Evolutionary conservation across 768 basidiomycete genomes (phyloP).

Genomic region (Lyophyllum semitale): DNA sequence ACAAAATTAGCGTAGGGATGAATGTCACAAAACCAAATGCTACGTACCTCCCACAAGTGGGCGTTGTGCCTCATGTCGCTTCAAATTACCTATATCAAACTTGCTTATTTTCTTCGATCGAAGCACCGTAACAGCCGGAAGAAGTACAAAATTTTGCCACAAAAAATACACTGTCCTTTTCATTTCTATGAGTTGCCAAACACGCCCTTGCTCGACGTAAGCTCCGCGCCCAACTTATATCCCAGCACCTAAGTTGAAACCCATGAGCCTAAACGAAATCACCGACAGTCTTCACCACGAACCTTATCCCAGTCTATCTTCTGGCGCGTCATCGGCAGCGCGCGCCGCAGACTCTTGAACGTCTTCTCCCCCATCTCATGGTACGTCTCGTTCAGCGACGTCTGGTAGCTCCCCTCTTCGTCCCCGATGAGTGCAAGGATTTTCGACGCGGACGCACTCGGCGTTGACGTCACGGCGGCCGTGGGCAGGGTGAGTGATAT

Average conservation of each 20-base stretch:
- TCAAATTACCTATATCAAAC: too few species aligned
- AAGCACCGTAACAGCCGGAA: background rate
- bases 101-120: too few species aligned
- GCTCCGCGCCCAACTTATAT: conserved; percentile 79
- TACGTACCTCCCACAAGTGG: too few species aligned
- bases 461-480: conserved; percentile 53
- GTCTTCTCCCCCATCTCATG: conserved; percentile 91
- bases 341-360: conserved; percentile 88
- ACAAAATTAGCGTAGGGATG: too few species aligned
- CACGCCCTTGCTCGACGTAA: conserved; percentile 64
- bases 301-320: conserved; percentile 98
- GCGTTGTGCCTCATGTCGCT: too few species aligned
- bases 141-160: background rate
- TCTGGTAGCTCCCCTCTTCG: conserved; percentile 81
- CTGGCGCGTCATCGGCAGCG: conserved; percentile 88
- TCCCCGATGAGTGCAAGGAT: conserved; percentile 79
- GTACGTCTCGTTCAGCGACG: conserved; percentile 79
- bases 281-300: conserved; percentile 11
- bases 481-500: conserved; percentile 65
- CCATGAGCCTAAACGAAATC: conserved; percentile 1
- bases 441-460: conserved; percentile 60
- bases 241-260: conserved; percentile 41
- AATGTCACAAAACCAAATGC: too few species aligned
- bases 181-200: conserved; percentile 37
- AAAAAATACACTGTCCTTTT: background rate